A percentile compares a stretch with the other conserved stretches of the same genome.
phyloP scores from a whole-genome alignment of 192 early-diverging fungal species.

The Gryganskiella cystojenkinii region DNA sequence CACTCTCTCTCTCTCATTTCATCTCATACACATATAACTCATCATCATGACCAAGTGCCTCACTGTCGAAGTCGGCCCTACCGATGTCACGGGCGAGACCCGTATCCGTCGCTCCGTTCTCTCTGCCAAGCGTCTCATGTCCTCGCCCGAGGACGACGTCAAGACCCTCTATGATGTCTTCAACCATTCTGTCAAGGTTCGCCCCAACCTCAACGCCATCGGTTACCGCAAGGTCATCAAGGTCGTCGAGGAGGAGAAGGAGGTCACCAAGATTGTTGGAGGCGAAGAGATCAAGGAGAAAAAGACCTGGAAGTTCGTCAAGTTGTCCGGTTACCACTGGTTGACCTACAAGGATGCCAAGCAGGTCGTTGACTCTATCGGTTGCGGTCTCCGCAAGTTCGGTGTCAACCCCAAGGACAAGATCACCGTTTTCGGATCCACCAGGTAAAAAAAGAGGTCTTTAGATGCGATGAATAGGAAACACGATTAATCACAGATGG shows the following conservation, averaged over 20 bases:
- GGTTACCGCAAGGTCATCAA: conserved; percentile 76
- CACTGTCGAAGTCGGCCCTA: conserved; percentile 51
- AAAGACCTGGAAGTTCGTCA: conserved; percentile 88
- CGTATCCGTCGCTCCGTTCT: conserved; percentile 58
- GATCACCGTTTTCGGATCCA: conserved; percentile 76
- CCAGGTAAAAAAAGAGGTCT: conserved; percentile 64
- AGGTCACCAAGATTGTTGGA: conserved; percentile 67
- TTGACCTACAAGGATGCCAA: conserved; percentile 80
- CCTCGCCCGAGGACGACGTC: conserved; percentile 58
- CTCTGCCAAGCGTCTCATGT: conserved; percentile 57
- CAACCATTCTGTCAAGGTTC: conserved; percentile 61
- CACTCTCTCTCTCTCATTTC: conserved; percentile 2
- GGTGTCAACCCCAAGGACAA: conserved; percentile 60
- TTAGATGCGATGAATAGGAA: no score
- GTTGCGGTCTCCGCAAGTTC: conserved; percentile 78
- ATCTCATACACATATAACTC: not conserved
- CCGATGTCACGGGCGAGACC: conserved; percentile 54
- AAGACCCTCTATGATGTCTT: conserved; percentile 81
- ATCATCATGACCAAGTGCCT: conserved; percentile 55
- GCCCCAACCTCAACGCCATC: conserved; percentile 70
- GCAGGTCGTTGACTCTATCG: conserved; percentile 64
- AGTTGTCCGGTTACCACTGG: conserved; percentile 84
- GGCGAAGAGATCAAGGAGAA: conserved; percentile 70
- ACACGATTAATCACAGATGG: not conserved
- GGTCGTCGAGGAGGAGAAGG: conserved; percentile 81